Percentiles rank a stretch among this genome's conserved stretches.
Conservation (phyloP, 371 early-diverging fungal genomes). For the Mortierella sp. region DNA sequence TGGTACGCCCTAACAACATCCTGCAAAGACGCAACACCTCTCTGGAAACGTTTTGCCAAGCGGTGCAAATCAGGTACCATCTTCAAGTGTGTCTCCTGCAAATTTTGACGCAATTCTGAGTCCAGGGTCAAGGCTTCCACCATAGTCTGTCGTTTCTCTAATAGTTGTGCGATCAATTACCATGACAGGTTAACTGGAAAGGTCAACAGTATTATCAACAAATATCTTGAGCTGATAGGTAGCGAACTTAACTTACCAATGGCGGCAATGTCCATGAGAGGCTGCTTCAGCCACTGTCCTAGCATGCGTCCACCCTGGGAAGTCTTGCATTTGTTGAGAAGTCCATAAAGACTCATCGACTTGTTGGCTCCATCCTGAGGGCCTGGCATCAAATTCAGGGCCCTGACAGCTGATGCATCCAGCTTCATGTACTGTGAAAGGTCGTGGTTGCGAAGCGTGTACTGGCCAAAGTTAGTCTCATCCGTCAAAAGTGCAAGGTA, state of each 20-base stretch:
- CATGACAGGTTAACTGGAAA: background rate
- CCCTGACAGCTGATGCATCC: conserved; percentile 92
- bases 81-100: conserved; percentile 85
- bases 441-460: conserved; percentile 78
- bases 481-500: conserved; percentile 84
- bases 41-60: conserved; percentile 86
- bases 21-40: conserved; percentile 86
- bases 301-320: conserved; percentile 91
- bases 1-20: conserved; percentile 96
- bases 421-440: conserved; percentile 93
- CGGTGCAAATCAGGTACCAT: conserved; percentile 91
- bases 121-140: conserved; percentile 84
- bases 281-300: conserved; percentile 96
- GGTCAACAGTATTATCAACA: background rate
- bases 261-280: conserved; percentile 80
- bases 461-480: conserved; percentile 83
- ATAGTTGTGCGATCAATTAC: background rate
- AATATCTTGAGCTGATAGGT: background rate
- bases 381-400: conserved; percentile 89
- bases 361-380: conserved; percentile 85
- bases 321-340: conserved; percentile 94
- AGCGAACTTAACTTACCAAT: conserved; percentile 66
- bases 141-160: conserved; percentile 82
- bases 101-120: conserved; percentile 76
- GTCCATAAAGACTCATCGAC: conserved; percentile 86